Base-by-base conservation (phyloP, 2,329 filamentous ascomycete genomes). In the Leptographium galeiforme region DNA sequence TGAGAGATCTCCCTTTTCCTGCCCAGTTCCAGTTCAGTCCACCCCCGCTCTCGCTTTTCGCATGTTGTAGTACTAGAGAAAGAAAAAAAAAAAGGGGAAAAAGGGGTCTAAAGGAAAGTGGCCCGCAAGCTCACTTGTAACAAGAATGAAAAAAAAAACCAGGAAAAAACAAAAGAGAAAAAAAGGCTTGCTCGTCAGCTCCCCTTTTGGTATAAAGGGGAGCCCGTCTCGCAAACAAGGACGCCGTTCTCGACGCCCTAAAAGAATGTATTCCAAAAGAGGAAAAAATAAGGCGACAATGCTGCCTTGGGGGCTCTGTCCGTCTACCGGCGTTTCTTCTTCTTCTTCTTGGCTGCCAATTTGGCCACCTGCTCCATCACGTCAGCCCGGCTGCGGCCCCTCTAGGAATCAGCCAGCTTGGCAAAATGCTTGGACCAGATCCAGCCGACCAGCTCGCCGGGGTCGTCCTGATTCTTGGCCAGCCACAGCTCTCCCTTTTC, bases 341-440 rank as follows among this genome's bases (percentile, higher is more conserved):
- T 13, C 34, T 13, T 36, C 34, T 36, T 10, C 34, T 36, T 36
- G 25, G 25, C 12, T 36, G 34, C 34, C 34, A 13, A 8, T 2
- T 8, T 13, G 34, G 12, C 34, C 34, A 36, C 34, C 2, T 36
- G 34, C 25, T 36, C 8, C 33, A 48, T 19, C 32, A n/a, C 18
- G 4, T 12, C 2, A 11, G 12, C 34, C 18, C 10, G 30, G 18
- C 47, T 19, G 49, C 25, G 8, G 6, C 5, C 39, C n/a, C 4
- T 39, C 56, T 59, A 61, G 52, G 70, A 68, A 63, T 81, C 78
- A 49, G 77, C 78, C 58, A 82, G 64, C 64, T 79, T 81, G 52
- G 85, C 85, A 74, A 98, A 98, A 71, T 98, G 93, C 68, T 96
- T 96, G 63, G 90, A 95, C 93, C 93, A 98, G 63, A 98, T 95